Evolutionary conservation across 257 asterid species (phyloP), one percentile per base, ranked within the genome.

Genomic region (Nicotiana obtusifolia): DNA sequence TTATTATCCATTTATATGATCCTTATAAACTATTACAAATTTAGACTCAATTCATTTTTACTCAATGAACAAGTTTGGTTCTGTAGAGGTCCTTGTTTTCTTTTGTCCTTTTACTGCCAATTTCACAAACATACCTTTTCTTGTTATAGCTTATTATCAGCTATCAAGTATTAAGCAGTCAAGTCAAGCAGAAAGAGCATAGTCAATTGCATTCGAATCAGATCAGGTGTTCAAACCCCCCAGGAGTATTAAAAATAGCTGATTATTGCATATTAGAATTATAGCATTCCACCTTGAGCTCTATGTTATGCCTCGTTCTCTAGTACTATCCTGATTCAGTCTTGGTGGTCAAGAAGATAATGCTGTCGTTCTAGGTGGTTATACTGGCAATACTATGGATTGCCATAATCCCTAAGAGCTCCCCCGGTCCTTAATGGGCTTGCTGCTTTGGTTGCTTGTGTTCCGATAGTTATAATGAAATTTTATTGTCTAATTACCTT

Each of bases 401-500:
- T 44, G 37, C 37, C 57, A 54, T 44, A 71, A 71, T 47, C 60
- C 60, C 60, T 47, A 44, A 22, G 37, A 71, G 44, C 60, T 44
- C 60, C 10, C 77, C 37, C 1, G 8, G 60, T 71, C 37, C 59
- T 71, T 71, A 71, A 20, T 71, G 78, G 53, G 14, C 54, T 71
- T 37, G 59, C 78, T 47, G 47, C 49, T 59, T 65, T 69, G 75
- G 83, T 44, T 69, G 77, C 57, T 20, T 68, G 59, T 69, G 33
- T 69, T 71, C 33, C 2, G 6, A 73, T 49, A 24, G 17, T 73
- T 73, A 47, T 24, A 73, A 49, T 14, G 41, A 56, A 31, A 11
- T 26, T 76, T 75, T 65, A 62, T 52, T 65, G 67, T 86, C 56
- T 37, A 47, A 56, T 35, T 82, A 33, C 78, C 59, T 60, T 31